phyloP scores from a whole-genome alignment of 208 protist species.

The Acanthamoeba sp. region DNA sequence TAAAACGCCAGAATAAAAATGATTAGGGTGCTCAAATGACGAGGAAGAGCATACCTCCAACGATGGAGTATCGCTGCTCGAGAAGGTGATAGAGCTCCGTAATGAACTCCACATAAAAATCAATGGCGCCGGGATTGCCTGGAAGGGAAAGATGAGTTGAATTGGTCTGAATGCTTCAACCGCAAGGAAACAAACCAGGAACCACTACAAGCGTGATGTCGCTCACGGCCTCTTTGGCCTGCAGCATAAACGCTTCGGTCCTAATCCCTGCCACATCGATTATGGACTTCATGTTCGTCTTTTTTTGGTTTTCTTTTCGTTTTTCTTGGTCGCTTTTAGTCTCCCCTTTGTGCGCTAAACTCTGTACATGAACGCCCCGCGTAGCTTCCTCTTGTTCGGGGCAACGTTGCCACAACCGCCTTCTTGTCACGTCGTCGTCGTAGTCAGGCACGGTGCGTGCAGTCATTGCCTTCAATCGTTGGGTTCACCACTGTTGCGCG shows the following conservation, averaged over 20 bases:
- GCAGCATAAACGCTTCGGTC: background rate
- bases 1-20: background rate
- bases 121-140: slow-evolving; percentile 60
- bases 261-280: background rate
- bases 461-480: too few relatives aligned
- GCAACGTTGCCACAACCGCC: too few relatives aligned
- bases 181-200: background rate
- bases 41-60: background rate
- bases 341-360: too few relatives aligned
- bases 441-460: too few relatives aligned
- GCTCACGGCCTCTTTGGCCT: background rate
- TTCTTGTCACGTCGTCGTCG: too few relatives aligned
- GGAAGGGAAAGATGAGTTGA: too few relatives aligned
- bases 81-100: slow-evolving; percentile 11
- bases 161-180: background rate
- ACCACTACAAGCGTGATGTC: slow-evolving; percentile 16
- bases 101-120: slow-evolving; percentile 67
- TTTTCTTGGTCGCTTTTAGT: too few relatives aligned
- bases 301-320: too few relatives aligned
- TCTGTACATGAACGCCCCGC: too few relatives aligned
- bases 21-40: background rate
- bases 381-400: too few relatives aligned
- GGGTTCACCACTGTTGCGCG: background rate
- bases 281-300: background rate
- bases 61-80: slow-evolving; percentile 17